Conservation (phyloP, 371 early-diverging fungal genomes). For the Mortierella sp. region DNA sequence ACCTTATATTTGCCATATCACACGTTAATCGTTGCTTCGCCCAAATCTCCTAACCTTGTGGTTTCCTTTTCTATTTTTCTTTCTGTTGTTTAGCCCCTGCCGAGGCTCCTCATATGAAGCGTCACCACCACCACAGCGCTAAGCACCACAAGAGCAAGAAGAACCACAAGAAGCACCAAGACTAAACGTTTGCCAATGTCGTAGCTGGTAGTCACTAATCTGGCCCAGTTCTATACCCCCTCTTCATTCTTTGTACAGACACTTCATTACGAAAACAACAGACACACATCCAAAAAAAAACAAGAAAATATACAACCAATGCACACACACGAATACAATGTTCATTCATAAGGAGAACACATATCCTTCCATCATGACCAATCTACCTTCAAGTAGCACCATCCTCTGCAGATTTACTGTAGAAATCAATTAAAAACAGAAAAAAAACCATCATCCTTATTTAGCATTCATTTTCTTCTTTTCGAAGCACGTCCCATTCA, state of each 20-base stretch:
- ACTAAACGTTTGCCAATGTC: background rate
- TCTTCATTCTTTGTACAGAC: no score
- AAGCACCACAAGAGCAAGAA: constrained; percentile 3
- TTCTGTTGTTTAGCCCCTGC: background rate
- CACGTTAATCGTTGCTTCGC: background rate
- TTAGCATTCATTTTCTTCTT: no score
- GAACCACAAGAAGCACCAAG: constrained; percentile 4
- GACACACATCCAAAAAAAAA: no score
- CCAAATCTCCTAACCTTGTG: background rate
- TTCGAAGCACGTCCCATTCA: no score
- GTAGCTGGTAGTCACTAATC: background rate
- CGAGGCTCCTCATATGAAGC: constrained; percentile 11
- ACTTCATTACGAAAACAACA: background rate
- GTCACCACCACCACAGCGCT: constrained; percentile 19
- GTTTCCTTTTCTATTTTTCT: background rate
- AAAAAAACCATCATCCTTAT: no score
- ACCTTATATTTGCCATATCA: background rate
- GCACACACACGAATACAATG: no score
- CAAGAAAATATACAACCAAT: no score
- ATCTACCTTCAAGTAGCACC: no score
- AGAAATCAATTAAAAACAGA: no score
- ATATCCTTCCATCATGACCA: no score
- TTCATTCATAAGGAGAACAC: no score
- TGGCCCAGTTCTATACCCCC: background rate
- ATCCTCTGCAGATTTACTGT: no score